Base-by-base conservation (phyloP, 164 flowering plant species). In the Echeveria elegans region DNA sequence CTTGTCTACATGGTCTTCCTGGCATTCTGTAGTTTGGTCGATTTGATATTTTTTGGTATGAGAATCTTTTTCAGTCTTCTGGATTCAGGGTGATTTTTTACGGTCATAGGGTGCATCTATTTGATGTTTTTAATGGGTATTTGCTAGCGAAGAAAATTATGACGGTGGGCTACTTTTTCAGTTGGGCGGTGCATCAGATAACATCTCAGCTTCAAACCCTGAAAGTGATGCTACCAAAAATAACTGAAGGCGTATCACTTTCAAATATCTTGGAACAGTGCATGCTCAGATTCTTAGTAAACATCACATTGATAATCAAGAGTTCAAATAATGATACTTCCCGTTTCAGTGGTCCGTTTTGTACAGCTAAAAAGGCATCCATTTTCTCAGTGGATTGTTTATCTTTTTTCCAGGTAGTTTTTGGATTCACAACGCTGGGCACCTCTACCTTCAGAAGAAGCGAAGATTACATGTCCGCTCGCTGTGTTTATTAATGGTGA, bases 401-500 rank as follows among this genome's bases (percentile, higher is more conserved):
- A 69, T 1, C n/a, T 63, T 37, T 16, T 32, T 60, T 73, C 43
- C 87, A 94, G 99, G 68, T 90, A 67, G 97, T 95, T 43, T n/a
- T 69, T 95, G 78, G 97, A 91, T 83, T 88, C 97, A 45, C 97
- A 95, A 79, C 96, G 97, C 7, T 95, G 99, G 99, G 97, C 92
- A 36, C 90, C 97, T 26, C 66, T 95, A 58, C 97, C 99, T 62
- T 84, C 88, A 68, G 83, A 66, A 70, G 78, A 30, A 77, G 81
- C 66, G 97, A 90, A 52, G 92, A 90, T 69, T 79, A 73, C 74
- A 87, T 73, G 47, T 53, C 99, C 99, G 69, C 87, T 95, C 71
- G 97, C 97, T 23, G 96, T 95, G 61, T 95, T 95, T 82, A 73
- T 90, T 43, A 95, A 95, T 79, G 97, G 97, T 88, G 64, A 69